Evolutionary conservation across 805 yeast species (phyloP), one percentile per base, ranked within the genome.

Genomic region (Schwanniomyces occidentalis): DNA sequence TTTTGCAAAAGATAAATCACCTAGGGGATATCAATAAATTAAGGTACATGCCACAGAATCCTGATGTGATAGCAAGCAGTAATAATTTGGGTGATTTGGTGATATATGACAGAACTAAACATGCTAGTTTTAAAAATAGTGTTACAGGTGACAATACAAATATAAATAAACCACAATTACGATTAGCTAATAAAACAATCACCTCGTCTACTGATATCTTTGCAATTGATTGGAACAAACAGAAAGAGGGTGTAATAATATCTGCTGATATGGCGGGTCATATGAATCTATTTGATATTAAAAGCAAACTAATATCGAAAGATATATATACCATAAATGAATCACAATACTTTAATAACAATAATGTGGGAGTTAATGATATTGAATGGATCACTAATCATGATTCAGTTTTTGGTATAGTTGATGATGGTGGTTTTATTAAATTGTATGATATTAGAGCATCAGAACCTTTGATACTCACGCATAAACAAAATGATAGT

Each of bases 41-140:
- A 0, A 69, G 82, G 23, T 77, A 75, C 49, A 76, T 85, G 80
- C 95, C 96, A 0, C 91, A 84, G 46, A 90, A 90, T 49, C 93
- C 93, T 2, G 93, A 89, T 50, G 51, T 90, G 4, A 69, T 90
- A 4, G 87, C 90, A 2, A 75, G 88, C 13, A 76, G 80, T 7
- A 78, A 85, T 27, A 77, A 82, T 26, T 55, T 63, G 20, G 96
- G 96, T 1, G 65, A 73, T 9, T 65, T 82, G 8, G 76, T 72
- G 33, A 61, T 90, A 4, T 86, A 81, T 57, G 95, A 90, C 56
- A 71, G 93, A 46, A 89, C 97, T 0, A 88, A 86, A 54, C 95
- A 87, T 55, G 52, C 70, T 12, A 63, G 58, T 35, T 56, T 64
- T 38, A 53, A 54, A 29, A 59, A 49, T 27, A 43, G 49, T 19